Evolutionary conservation across 768 basidiomycete genomes (phyloP), one percentile per base, ranked within the genome.

Genomic region (Panaeolus papilionaceus): DNA sequence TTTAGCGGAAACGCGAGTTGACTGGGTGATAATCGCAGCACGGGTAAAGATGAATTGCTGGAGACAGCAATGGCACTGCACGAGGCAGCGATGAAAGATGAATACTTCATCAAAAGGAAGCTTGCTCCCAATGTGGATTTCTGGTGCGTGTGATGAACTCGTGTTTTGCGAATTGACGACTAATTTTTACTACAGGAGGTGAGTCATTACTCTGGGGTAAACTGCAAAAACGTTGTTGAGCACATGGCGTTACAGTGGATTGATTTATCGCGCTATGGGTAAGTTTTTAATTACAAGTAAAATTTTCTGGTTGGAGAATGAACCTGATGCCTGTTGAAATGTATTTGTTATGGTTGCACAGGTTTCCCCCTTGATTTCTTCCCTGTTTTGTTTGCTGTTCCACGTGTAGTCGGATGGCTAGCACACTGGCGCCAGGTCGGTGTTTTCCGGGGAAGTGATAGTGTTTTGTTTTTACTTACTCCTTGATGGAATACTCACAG

Each of bases 251-350:
- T 65, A 45, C 71, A 95, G 93, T 71, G 93, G 94, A 8, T 78
- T 96, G 66, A 96, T 96, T 72, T 96, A 96, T 77, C 92, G 93
- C 62, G 93, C 93, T 23, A 95, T 95, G 94, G 94, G 93, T 93
- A 61, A 67, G 77, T 70, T 63, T 40, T 42, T 23, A 51, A 33
- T 63, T 11, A 38, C 16, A n/a, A 33, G 23, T 38, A 10, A 40
- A 40, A 18, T 20, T 61, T 9, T 3, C 33, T 65, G 38, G 10
- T 63, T 38, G 28, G 10, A 66, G 12, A 66, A 62, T 66, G 39
- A 67, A 65, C 51, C 26, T 58, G 63, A 39, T 33, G 33, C 33
- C 33, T 33, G 33, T 33, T 33, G 33, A 33, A 33, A 33, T 33
- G 33, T 33, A 33, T 64, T 39, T 47, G 39, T 45, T 18, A n/a